Evolutionary conservation across 73 alveolate genomes (phyloP).

Genomic region (Symbiodinium natans): DNA sequence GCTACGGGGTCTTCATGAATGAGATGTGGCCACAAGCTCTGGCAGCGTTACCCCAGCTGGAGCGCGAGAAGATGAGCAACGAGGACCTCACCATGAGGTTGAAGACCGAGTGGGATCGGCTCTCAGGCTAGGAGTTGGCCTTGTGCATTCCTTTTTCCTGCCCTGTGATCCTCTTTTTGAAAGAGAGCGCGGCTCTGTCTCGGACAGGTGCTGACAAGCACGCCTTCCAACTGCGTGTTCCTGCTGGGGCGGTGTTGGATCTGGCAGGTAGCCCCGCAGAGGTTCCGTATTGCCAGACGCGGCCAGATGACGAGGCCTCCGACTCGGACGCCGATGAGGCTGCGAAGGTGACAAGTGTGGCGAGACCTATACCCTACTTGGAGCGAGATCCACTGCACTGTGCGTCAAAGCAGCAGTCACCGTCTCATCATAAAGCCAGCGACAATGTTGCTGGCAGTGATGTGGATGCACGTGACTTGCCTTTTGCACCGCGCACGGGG

Average conservation of each 20-base stretch:
- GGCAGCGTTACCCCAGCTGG: neutral
- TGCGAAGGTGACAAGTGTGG: neutral
- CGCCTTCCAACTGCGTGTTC: conserved; percentile 59
- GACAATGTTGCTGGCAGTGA: too few relatives aligned
- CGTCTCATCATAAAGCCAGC: too few relatives aligned
- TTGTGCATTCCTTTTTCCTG: neutral
- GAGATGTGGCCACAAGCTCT: conserved; percentile 74
- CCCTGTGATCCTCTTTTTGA: neutral
- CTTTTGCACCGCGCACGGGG: too few relatives aligned
- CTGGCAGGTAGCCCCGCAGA: conserved; percentile 22
- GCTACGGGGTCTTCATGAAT: conserved; percentile 88
- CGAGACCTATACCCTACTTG: neutral
- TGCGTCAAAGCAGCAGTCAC: too few relatives aligned
- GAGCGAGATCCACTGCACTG: neutral
- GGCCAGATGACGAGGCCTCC: conserved; percentile 60
- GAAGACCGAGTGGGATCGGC: conserved; percentile 52
- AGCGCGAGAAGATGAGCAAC: neutral
- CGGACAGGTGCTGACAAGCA: conserved; percentile 58
- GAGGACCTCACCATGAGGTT: conserved; percentile 30
- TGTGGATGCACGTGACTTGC: too few relatives aligned
- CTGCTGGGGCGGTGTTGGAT: neutral
- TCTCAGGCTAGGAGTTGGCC: conserved; percentile 16
- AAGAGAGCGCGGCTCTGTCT: too few relatives aligned
- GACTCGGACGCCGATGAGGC: conserved; percentile 2
- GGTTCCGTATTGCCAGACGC: conserved; percentile 58